Evolutionary conservation across 1,139 yeast genomes (phyloP).

Genomic region (Arxiozyma heterogenica): DNA sequence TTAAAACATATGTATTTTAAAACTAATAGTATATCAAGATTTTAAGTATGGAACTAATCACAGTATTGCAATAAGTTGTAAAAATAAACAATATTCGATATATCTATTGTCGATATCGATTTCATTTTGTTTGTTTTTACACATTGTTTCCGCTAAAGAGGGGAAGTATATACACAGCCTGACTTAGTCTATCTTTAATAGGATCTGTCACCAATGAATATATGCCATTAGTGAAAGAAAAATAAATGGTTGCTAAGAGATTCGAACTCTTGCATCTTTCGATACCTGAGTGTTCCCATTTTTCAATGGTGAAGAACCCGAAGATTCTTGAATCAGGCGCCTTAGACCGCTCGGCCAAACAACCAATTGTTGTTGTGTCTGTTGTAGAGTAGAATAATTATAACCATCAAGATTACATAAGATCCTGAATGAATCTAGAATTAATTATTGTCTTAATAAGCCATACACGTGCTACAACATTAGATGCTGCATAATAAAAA

Average conservation of each 20-base stretch:
- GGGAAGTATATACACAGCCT: too few relatives aligned
- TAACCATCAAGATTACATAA: too few relatives aligned
- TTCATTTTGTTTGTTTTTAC: not conserved
- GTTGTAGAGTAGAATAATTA: too few relatives aligned
- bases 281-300: constrained; percentile 23
- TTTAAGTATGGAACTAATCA: too few relatives aligned
- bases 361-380: too few relatives aligned
- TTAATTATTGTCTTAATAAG: too few relatives aligned
- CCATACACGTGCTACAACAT: too few relatives aligned
- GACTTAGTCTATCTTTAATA: not conserved
- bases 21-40: too few relatives aligned
- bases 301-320: constrained; percentile 13
- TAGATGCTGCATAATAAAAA: too few relatives aligned
- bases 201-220: too few relatives aligned
- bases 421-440: too few relatives aligned
- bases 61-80: not conserved
- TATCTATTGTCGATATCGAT: not conserved
- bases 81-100: too few relatives aligned
- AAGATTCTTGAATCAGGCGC: constrained; percentile 24
- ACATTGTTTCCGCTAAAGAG: not conserved
- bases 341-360: constrained; percentile 28
- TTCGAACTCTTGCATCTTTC: constrained; percentile 26
- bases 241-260: constrained; percentile 24
- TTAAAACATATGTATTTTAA: not conserved
- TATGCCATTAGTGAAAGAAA: not conserved